Percentiles rank a stretch among this genome's conserved stretches.
phyloP scores from a whole-genome alignment of 805 yeast species.

The Metschnikowia arizonensis region DNA sequence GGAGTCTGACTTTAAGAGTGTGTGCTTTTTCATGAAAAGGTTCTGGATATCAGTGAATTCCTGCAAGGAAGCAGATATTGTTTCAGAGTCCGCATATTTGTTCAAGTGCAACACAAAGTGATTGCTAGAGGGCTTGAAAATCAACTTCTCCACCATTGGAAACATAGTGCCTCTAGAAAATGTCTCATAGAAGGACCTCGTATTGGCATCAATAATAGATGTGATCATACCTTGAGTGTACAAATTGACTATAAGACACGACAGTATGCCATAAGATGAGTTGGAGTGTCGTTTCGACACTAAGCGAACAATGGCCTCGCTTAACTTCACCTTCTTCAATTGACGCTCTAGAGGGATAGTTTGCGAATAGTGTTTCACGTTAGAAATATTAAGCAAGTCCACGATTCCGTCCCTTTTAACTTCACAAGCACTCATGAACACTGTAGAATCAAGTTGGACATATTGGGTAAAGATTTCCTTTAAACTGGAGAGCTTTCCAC shows the following conservation, averaged over 20 bases:
- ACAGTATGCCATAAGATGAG: slow-evolving; percentile 1
- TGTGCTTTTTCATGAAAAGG: slow-evolving; percentile 1
- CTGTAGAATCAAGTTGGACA: slow-evolving; percentile 7
- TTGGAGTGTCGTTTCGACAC: slow-evolving; percentile 4
- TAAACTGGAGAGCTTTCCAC: slow-evolving; percentile 32
- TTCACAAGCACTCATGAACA: slow-evolving; percentile 27
- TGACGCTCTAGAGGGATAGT: slow-evolving; percentile 17
- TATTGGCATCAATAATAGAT: slow-evolving; percentile 1
- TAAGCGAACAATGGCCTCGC: slow-evolving; percentile 8
- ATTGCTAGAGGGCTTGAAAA: background rate
- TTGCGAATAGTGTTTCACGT: slow-evolving; percentile 10
- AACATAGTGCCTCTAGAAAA: background rate
- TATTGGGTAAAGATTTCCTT: slow-evolving; percentile 18
- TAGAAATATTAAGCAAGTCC: slow-evolving; percentile 23
- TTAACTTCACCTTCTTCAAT: slow-evolving; percentile 11
- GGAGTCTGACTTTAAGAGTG: background rate
- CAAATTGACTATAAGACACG: slow-evolving; percentile 2
- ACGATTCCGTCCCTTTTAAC: slow-evolving; percentile 24
- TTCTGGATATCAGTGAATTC: background rate
- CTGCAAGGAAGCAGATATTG: background rate
- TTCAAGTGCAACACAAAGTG: slow-evolving; percentile 3
- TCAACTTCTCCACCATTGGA: slow-evolving; percentile 5
- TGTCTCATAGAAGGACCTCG: background rate
- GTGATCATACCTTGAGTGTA: background rate
- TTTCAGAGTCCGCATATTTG: background rate